A percentile compares a stretch with the other conserved stretches of the same genome.
Conservation (phyloP, 768 basidiomycete species). For the Exidia glandulosa region DNA sequence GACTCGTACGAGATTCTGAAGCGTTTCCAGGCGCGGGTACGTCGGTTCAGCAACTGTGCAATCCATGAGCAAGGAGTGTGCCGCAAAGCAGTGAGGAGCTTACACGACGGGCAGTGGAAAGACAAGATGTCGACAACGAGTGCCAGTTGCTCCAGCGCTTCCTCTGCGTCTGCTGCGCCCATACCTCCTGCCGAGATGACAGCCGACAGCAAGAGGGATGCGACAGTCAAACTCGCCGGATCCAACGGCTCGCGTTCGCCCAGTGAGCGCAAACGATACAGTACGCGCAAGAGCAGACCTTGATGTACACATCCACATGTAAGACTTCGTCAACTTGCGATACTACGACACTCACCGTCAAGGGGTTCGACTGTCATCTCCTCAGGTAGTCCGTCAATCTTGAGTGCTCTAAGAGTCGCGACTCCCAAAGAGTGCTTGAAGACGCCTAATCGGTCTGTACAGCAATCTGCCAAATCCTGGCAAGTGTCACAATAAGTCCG, state of each 20-base stretch:
- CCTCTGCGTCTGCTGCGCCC: conserved; percentile 53
- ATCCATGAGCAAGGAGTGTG: not conserved
- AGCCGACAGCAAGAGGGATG: conserved; percentile 60
- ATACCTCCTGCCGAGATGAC: conserved; percentile 65
- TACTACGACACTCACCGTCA: conserved; percentile 31
- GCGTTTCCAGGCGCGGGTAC: conserved; percentile 64
- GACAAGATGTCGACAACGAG: conserved; percentile 58
- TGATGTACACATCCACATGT: not conserved
- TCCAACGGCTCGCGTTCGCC: conserved; percentile 78
- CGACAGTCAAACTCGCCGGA: conserved; percentile 73
- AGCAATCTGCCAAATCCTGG: conserved; percentile 58
- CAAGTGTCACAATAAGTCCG: not conserved
- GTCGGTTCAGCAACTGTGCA: conserved; percentile 49
- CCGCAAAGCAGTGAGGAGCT: conserved; percentile 21
- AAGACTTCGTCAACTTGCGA: not conserved
- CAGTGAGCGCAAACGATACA: conserved; percentile 72
- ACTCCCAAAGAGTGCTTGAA: conserved; percentile 68
- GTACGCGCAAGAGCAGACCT: conserved; percentile 75
- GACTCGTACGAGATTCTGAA: conserved; percentile 58
- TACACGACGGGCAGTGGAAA: conserved; percentile 34
- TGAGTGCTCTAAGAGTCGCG: conserved; percentile 67
- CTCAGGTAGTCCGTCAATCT: conserved; percentile 55
- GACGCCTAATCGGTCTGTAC: conserved; percentile 61
- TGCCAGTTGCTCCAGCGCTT: conserved; percentile 69
- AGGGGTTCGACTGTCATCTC: conserved; percentile 64